These are phyloP conservation scores for Pisolithus thermaeus DNA, from an alignment of 1,284 basidiomycete species.

Conservation along the genomic window DNA sequence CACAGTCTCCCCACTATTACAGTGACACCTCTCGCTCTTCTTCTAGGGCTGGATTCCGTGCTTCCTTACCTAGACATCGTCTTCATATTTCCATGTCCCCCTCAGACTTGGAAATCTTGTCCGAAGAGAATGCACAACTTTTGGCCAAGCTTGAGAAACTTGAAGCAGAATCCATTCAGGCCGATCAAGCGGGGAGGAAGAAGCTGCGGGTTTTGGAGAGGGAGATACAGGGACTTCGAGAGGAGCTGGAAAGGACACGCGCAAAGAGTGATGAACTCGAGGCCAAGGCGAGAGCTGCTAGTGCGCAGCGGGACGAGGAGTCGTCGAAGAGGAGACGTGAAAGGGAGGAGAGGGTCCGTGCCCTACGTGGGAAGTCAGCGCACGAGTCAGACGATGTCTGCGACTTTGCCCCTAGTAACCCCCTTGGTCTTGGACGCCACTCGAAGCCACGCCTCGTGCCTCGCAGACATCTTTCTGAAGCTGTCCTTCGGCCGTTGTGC, in stretches of 20 bases:
- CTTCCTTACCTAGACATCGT: conserved; percentile 31
- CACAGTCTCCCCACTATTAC: conserved; percentile 32
- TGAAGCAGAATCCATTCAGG: conserved; percentile 60
- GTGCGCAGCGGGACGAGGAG: conserved; percentile 40
- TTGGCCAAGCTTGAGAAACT: conserved; percentile 67
- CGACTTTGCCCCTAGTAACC: conserved; percentile 62
- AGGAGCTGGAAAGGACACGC: conserved; percentile 69
- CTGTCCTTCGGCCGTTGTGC: conserved; percentile 8
- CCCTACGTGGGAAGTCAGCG: conserved; percentile 36
- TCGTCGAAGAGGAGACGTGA: conserved; percentile 47
- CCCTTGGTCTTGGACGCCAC: conserved; percentile 17
- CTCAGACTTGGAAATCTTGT: conserved; percentile 61
- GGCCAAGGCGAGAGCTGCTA: conserved; percentile 44
- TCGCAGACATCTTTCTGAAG: conserved; percentile 28
- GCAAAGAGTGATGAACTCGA: conserved; percentile 65
- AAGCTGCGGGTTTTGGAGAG: conserved; percentile 68
- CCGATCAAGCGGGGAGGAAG: conserved; percentile 63
- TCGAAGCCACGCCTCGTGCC: conserved; percentile 14
- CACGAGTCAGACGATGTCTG: conserved; percentile 29
- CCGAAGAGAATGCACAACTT: conserved; percentile 79
- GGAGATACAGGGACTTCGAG: conserved; percentile 64
- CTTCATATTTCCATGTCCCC: conserved; percentile 62
- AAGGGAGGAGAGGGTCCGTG: conserved; percentile 48
- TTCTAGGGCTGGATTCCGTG: conserved; percentile 12
- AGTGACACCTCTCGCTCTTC: conserved; percentile 16